Percentiles rank a stretch among this genome's conserved stretches.
These are phyloP conservation scores for Ophiostoma australiae DNA, from an alignment of 2,329 filamentous ascomycete species.

Conservation along the genomic window DNA sequence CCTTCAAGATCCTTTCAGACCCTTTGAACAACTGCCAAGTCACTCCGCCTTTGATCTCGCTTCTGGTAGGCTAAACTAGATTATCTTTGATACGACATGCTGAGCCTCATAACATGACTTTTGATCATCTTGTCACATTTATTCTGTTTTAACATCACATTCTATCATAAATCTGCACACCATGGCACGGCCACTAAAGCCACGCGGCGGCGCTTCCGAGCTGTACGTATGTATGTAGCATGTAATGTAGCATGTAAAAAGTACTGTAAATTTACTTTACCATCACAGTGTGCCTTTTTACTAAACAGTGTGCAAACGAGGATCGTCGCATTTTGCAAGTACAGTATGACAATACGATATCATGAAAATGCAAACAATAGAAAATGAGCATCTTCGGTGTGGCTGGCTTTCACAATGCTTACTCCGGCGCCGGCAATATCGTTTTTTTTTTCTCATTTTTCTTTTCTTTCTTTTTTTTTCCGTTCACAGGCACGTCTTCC, in stretches of 20 bases:
- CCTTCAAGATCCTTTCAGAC: neutral
- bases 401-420: neutral
- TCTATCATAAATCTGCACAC: neutral
- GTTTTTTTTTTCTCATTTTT: neutral
- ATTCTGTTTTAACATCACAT: neutral
- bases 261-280: neutral
- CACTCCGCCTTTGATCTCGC: neutral
- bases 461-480: neutral
- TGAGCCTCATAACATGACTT: neutral
- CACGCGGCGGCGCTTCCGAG: constrained; percentile 1
- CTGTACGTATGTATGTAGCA: neutral
- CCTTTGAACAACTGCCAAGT: neutral
- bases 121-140: neutral
- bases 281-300: neutral
- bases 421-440: neutral
- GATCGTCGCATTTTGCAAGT: neutral
- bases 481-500: neutral
- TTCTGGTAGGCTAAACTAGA: neutral
- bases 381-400: neutral
- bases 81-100: neutral
- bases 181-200: neutral
- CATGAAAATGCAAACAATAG: neutral
- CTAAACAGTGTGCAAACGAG: neutral
- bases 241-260: no score
- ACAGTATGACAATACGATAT: no score